Percentiles rank a stretch among this genome's conserved stretches.
phyloP scores from a whole-genome alignment of 2,329 filamentous ascomycete genomes.

The Pyricularia sp. region DNA sequence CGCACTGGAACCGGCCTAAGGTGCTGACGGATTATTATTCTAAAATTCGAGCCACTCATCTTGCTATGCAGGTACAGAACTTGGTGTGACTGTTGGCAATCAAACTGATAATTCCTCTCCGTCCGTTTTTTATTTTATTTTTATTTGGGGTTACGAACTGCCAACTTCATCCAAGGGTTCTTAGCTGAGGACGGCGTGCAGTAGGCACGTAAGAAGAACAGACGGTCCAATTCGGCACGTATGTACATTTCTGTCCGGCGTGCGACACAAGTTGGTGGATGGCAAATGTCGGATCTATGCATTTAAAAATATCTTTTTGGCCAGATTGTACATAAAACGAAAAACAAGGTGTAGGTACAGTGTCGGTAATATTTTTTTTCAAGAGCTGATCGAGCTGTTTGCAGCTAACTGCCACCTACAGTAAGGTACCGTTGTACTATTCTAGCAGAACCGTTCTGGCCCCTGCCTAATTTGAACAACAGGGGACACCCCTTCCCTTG shows the following conservation, averaged over 20 bases:
- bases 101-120: background rate
- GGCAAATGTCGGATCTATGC: background rate
- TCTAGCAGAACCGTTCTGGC: too few species aligned
- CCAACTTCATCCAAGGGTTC: background rate
- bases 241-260: background rate
- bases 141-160: background rate
- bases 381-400: background rate
- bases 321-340: background rate
- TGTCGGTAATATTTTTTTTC: background rate
- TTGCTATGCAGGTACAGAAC: background rate
- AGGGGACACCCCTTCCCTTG: background rate
- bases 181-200: background rate
- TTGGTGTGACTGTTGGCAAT: background rate
- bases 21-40: background rate
- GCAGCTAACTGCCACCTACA: background rate
- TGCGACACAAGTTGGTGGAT: background rate
- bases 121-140: background rate
- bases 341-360: background rate
- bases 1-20: background rate
- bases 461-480: background rate
- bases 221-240: background rate
- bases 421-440: too few species aligned
- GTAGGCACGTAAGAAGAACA: background rate
- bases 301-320: background rate
- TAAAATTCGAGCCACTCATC: background rate